Evolutionary conservation across 2,329 filamentous ascomycete genomes (phyloP).

Genomic region (Mycosphaerella sp.): DNA sequence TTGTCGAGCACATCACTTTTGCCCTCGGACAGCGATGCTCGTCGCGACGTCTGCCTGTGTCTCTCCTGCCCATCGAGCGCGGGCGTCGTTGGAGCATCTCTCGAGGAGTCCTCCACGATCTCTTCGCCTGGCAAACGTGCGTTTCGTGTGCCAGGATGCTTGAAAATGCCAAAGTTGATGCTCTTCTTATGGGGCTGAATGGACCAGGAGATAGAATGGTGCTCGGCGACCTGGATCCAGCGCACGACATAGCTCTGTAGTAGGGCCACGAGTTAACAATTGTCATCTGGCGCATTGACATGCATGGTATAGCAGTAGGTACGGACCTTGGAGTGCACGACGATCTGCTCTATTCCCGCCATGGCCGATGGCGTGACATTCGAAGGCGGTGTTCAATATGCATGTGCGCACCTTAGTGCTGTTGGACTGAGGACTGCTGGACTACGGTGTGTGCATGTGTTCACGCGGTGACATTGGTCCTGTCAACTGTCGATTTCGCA

Average conservation of each 20-base stretch:
- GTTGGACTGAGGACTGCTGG: neutral
- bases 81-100: conserved; percentile 33
- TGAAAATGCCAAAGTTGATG: conserved; percentile 96
- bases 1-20: conserved; percentile 61
- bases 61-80: conserved; percentile 34
- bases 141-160: conserved; percentile 74
- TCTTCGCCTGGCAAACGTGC: conserved; percentile 42
- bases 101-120: conserved; percentile 36
- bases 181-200: conserved; percentile 98
- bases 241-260: conserved; percentile 90
- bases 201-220: conserved; percentile 94
- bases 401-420: conserved; percentile 5
- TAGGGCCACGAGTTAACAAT: conserved; percentile 1
- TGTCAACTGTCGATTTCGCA: neutral
- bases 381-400: conserved; percentile 5
- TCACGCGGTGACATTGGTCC: neutral
- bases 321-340: conserved; percentile 92
- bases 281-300: neutral
- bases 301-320: neutral
- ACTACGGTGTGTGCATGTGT: conserved; percentile 8
- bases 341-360: conserved; percentile 93
- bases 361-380: conserved; percentile 43
- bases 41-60: conserved; percentile 40
- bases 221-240: conserved; percentile 87
- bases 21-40: conserved; percentile 39